These are phyloP conservation scores for Cladosporium sphaerospermum DNA, from an alignment of 2,329 filamentous ascomycete genomes.

Conservation along the genomic window DNA sequence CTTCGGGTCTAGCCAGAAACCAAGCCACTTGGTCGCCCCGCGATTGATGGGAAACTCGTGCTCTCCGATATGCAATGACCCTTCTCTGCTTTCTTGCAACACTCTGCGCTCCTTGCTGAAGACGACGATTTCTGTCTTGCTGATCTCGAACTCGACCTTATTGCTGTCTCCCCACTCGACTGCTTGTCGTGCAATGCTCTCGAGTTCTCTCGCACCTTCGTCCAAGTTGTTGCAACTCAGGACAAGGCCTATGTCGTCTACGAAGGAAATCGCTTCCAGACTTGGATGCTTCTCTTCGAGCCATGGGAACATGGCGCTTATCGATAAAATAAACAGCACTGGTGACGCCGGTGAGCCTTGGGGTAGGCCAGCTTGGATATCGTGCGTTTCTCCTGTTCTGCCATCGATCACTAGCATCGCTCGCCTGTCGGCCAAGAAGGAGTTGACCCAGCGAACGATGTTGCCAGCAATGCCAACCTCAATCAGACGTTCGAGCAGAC, in stretches of 20 bases:
- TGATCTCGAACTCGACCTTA: neutral
- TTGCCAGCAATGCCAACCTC: neutral
- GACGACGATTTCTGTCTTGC: neutral
- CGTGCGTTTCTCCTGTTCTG: neutral
- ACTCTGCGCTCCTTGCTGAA: neutral
- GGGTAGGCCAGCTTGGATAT: neutral
- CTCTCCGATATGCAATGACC: neutral
- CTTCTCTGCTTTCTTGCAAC: neutral
- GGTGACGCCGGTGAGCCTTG: neutral
- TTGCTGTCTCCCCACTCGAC: neutral
- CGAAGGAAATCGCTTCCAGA: neutral
- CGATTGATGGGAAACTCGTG: neutral
- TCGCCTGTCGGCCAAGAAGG: neutral
- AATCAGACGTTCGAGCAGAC: neutral
- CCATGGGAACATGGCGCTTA: neutral
- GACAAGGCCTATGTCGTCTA: neutral
- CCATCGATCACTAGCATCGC: neutral
- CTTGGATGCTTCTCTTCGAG: neutral
- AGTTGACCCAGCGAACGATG: neutral
- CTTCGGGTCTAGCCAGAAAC: neutral
- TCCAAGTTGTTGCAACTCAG: neutral
- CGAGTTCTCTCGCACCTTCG: neutral
- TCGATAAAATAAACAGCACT: neutral
- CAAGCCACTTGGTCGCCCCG: neutral
- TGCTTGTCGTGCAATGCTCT: neutral